phyloP scores from a whole-genome alignment of 768 basidiomycete genomes.

The Collybia sp. region DNA sequence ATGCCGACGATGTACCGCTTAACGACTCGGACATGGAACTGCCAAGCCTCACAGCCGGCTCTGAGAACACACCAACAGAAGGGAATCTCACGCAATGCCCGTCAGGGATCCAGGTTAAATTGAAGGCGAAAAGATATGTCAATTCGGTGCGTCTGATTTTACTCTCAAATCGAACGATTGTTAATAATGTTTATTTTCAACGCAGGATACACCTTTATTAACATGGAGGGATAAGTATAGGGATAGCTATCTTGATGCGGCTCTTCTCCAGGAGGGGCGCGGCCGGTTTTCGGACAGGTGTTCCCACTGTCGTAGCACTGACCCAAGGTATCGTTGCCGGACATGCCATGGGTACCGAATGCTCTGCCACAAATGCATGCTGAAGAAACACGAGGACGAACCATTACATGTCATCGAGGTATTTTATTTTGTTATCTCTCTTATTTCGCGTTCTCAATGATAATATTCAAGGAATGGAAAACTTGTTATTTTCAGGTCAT shows the following conservation, averaged over 20 bases:
- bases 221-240: slow-evolving; percentile 11
- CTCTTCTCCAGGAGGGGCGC: slow-evolving; percentile 10
- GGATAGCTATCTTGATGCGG: slow-evolving; percentile 8
- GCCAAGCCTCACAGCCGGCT: too few relatives aligned
- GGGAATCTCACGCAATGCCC: too few relatives aligned
- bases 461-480: slow-evolving; percentile 1
- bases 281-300: slow-evolving; percentile 6
- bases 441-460: neutral
- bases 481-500: neutral
- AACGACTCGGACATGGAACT: too few relatives aligned
- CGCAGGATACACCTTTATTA: slow-evolving; percentile 10
- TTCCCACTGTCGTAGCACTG: neutral
- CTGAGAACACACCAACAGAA: too few relatives aligned
- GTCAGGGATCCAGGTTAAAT: slow-evolving; percentile 2
- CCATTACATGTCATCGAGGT: too few relatives aligned
- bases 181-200: neutral
- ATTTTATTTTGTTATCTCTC: neutral
- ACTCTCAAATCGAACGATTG: too few relatives aligned
- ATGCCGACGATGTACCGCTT: too few relatives aligned
- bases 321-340: neutral
- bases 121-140: slow-evolving; percentile 7
- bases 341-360: too few relatives aligned
- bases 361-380: too few relatives aligned
- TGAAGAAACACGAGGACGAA: too few relatives aligned
- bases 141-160: slow-evolving; percentile 8